A percentile compares a stretch with the other conserved stretches of the same genome.
Conservation (phyloP, 2,329 filamentous ascomycete genomes). For the Pseudocercospora vitis region DNA sequence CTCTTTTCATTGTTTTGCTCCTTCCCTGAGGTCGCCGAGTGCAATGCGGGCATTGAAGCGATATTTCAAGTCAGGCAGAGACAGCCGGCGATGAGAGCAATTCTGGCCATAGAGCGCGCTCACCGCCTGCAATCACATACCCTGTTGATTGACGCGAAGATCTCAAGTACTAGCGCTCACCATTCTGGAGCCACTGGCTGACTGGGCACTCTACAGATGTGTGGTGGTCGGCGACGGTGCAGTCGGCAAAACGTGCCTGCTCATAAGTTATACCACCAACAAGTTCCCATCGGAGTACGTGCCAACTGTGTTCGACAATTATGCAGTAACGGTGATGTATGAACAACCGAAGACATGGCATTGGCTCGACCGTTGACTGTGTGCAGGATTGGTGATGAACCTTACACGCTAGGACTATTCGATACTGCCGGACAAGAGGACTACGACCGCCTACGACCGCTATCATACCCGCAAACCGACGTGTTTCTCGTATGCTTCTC, state of each 20-base stretch:
- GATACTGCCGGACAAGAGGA: conserved; percentile 99
- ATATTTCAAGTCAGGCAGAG: too few relatives aligned
- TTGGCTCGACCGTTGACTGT: conserved; percentile 17
- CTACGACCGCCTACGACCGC: conserved; percentile 93
- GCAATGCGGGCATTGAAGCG: conserved; percentile 5
- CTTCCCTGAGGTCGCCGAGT: too few relatives aligned
- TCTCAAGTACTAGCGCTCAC: conserved; percentile 11
- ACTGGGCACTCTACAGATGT: conserved; percentile 61
- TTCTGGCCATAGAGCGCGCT: not conserved
- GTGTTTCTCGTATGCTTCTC: conserved; percentile 99
- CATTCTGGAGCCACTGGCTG: conserved; percentile 19
- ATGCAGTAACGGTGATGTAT: conserved; percentile 95
- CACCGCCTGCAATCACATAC: not conserved
- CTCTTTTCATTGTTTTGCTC: not conserved
- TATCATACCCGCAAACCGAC: conserved; percentile 97
- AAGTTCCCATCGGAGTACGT: conserved; percentile 99
- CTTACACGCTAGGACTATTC: conserved; percentile 94
- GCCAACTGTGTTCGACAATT: conserved; percentile 98
- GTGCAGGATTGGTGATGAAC: conserved; percentile 94
- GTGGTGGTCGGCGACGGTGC: conserved; percentile 99
- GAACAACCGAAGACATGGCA: not conserved
- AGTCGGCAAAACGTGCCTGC: conserved; percentile 96
- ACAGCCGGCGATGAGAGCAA: not conserved
- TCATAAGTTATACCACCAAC: conserved; percentile 99
- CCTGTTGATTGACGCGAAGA: not conserved